Evolutionary conservation across 768 basidiomycete genomes (phyloP).

Genomic region (Russula griseocarnosa): DNA sequence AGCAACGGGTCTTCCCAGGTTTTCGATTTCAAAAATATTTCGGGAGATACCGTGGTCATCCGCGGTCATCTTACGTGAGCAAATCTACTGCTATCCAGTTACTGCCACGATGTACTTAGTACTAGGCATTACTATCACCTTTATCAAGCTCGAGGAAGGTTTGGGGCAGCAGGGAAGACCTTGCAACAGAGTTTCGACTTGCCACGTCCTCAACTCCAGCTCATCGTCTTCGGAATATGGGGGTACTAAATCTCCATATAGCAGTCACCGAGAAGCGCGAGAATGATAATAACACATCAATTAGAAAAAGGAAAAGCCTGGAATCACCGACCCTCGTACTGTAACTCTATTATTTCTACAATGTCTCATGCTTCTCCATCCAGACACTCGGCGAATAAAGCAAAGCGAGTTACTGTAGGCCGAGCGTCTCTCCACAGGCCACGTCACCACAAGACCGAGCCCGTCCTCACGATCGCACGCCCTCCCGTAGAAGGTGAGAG

Average conservation of each 20-base stretch:
- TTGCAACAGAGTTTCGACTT: background rate
- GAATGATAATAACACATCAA: background rate
- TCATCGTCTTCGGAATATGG: background rate
- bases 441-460: slow-evolving; percentile 39
- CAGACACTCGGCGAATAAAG: slow-evolving; percentile 13
- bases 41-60: no score
- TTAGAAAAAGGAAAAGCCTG: slow-evolving; percentile 26
- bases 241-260: background rate
- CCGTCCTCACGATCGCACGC: slow-evolving; percentile 45
- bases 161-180: background rate
- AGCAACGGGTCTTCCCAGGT: no score
- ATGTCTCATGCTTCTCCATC: slow-evolving; percentile 42
- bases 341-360: slow-evolving; percentile 36
- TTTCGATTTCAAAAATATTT: no score
- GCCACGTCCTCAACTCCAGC: background rate
- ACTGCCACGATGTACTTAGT: no score
- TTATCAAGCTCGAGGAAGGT: background rate
- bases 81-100: no score
- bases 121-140: background rate
- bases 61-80: no score
- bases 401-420: background rate
- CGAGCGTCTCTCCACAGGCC: slow-evolving; percentile 34
- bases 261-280: background rate
- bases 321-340: background rate
- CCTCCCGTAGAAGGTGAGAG: slow-evolving; percentile 32